phyloP scores from a whole-genome alignment of 306 rosid genomes.

The Inga leiocalycina region DNA sequence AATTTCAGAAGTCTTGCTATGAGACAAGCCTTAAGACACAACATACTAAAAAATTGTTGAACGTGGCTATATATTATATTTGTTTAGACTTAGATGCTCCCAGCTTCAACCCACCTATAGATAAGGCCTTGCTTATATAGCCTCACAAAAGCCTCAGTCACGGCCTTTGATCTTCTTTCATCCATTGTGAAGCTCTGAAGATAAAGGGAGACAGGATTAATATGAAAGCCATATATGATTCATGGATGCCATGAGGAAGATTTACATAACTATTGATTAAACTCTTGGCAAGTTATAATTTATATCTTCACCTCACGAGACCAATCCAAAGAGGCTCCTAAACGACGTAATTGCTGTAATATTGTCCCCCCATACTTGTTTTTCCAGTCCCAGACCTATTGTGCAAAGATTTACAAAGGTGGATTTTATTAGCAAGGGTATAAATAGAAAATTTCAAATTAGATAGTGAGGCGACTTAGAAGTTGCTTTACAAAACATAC shows the following conservation, averaged over 20 bases:
- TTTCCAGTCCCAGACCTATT: constrained; percentile 97
- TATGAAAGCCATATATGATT: not conserved
- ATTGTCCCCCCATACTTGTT: constrained; percentile 82
- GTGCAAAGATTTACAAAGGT: constrained; percentile 34
- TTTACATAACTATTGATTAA: not conserved
- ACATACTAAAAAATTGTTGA: not conserved
- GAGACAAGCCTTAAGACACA: not conserved
- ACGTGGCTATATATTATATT: not conserved
- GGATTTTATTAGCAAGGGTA: constrained; percentile 15
- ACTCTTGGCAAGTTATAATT: constrained; percentile 5
- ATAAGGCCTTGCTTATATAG: constrained; percentile 73
- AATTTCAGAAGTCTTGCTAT: not conserved
- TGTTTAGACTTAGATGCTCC: constrained; percentile 10
- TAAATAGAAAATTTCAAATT: constrained; percentile 8
- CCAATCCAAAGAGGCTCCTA: constrained; percentile 98
- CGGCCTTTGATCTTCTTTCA: constrained; percentile 81
- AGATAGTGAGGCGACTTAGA: constrained; percentile 4
- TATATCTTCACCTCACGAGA: constrained; percentile 78
- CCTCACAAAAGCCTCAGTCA: constrained; percentile 91
- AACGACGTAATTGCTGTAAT: constrained; percentile 75
- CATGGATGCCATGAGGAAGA: constrained; percentile 20
- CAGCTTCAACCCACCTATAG: constrained; percentile 65
- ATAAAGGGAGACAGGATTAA: constrained; percentile 21
- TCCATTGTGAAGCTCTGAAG: constrained; percentile 96
- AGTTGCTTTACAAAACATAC: constrained; percentile 48